phyloP scores from a whole-genome alignment of 768 basidiomycete species.

The Erythrobasidium yunnanense region DNA sequence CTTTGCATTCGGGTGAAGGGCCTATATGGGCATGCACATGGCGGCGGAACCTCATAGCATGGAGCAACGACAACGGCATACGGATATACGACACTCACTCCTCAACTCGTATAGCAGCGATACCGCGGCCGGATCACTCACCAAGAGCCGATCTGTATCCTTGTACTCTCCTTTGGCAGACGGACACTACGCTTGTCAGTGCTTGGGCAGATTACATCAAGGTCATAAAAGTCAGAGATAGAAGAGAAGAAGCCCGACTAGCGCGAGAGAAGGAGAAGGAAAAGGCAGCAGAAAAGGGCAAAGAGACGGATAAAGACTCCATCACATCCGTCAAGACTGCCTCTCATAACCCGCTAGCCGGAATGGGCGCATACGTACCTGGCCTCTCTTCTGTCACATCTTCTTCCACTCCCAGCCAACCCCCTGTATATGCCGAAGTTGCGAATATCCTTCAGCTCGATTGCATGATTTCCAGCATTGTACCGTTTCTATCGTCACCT shows the following conservation, averaged over 20 bases:
- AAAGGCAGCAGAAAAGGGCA: slow-evolving; percentile 2
- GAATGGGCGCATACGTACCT: slow-evolving; percentile 20
- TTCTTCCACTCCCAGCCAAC: slow-evolving; percentile 48
- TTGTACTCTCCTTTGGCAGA: slow-evolving; percentile 82
- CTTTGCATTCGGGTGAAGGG: slow-evolving; percentile 57
- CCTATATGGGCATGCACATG: slow-evolving; percentile 88
- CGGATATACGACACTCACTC: slow-evolving; percentile 80
- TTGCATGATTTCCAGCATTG: slow-evolving; percentile 85
- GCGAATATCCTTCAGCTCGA: slow-evolving; percentile 85
- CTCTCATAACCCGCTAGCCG: slow-evolving; percentile 6
- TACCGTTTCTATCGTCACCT: slow-evolving; percentile 52
- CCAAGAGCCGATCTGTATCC: slow-evolving; percentile 93
- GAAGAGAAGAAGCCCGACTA: slow-evolving; percentile 32
- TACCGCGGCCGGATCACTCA: slow-evolving; percentile 67
- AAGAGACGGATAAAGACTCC: neutral
- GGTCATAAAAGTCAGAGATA: slow-evolving; percentile 56
- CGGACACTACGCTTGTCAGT: slow-evolving; percentile 77
- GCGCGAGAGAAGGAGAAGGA: slow-evolving; percentile 20
- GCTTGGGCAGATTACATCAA: slow-evolving; percentile 82
- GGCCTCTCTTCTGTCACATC: neutral
- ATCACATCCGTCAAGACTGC: neutral
- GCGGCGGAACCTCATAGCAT: slow-evolving; percentile 76
- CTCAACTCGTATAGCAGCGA: slow-evolving; percentile 66
- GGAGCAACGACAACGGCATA: slow-evolving; percentile 95
- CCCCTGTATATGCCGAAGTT: slow-evolving; percentile 59